Conservation (phyloP, 495 filamentous ascomycete species). For the Aspergillus hancockii region DNA sequence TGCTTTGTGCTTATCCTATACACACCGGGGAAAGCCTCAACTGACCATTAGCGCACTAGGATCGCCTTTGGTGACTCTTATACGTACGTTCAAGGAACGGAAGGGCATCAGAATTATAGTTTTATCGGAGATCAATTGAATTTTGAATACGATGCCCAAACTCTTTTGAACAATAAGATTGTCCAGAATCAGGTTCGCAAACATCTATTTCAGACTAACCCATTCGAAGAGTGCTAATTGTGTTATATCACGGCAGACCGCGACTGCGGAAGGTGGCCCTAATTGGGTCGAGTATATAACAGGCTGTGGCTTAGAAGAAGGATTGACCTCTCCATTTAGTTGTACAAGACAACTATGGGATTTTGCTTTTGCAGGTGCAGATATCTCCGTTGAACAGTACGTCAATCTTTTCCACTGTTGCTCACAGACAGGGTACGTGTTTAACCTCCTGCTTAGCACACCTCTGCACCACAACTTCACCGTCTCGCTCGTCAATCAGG, state of each 20-base stretch:
- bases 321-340: conserved; percentile 34
- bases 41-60: conserved; percentile 16
- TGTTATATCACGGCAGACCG: conserved; percentile 17
- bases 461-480: conserved; percentile 53
- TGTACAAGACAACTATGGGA: conserved; percentile 54
- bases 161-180: conserved; percentile 47
- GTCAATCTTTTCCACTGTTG: conserved; percentile 3
- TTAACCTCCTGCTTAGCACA: conserved; percentile 22
- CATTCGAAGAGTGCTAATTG: background rate
- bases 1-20: conserved; percentile 9
- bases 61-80: conserved; percentile 59
- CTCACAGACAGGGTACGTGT: background rate
- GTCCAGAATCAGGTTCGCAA: conserved; percentile 48
- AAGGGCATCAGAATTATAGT: conserved; percentile 47
- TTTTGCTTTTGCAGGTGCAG: conserved; percentile 56
- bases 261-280: conserved; percentile 49
- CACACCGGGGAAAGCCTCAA: background rate
- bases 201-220: background rate
- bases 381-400: conserved; percentile 44
- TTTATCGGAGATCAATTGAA: conserved; percentile 50
- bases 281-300: conserved; percentile 55
- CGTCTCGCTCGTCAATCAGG: conserved; percentile 44
- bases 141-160: conserved; percentile 37
- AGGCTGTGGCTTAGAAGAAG: conserved; percentile 40
- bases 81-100: conserved; percentile 53